Conservation (phyloP, 345 rosid genomes). For the Eutrema japonicum region DNA sequence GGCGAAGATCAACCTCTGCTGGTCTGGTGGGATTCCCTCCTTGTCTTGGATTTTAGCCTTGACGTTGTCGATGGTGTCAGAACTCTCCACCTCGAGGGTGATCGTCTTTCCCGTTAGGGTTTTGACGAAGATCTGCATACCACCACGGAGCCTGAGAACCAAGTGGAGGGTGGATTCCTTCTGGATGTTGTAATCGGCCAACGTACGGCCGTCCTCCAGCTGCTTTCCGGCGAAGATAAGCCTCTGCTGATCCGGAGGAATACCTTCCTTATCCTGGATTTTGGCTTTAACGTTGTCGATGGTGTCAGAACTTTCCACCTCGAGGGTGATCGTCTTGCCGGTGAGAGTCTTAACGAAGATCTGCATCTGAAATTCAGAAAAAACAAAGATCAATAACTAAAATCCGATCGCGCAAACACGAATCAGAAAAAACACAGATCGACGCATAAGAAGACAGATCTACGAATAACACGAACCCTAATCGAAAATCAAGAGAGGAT, state of each 20-base stretch:
- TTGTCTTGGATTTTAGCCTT: conserved; percentile 52
- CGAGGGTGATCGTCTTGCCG: conserved; percentile 36
- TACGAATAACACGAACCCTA: not conserved
- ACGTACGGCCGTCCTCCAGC: not conserved
- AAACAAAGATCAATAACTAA: not conserved
- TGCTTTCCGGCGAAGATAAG: conserved; percentile 39
- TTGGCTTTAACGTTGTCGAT: conserved; percentile 37
- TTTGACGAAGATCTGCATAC: conserved; percentile 44
- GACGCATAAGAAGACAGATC: not conserved
- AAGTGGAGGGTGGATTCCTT: conserved; percentile 31
- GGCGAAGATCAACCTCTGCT: conserved; percentile 46
- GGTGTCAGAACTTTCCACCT: conserved; percentile 40
- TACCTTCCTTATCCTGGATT: conserved; percentile 32
- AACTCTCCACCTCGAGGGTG: conserved; percentile 49
- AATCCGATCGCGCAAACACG: not conserved
- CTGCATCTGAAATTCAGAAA: conserved; percentile 41
- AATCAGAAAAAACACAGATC: not conserved
- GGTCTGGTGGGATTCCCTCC: conserved; percentile 49
- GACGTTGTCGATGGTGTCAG: conserved; percentile 51
- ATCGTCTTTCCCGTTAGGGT: conserved; percentile 48
- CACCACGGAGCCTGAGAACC: conserved; percentile 31
- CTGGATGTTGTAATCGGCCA: conserved; percentile 32
- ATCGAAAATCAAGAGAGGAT: not conserved
- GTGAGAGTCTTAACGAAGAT: conserved; percentile 45
- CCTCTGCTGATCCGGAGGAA: conserved; percentile 41